Conservation (phyloP, 1,139 yeast genomes). For the Kluyveromyces marxianus region DNA sequence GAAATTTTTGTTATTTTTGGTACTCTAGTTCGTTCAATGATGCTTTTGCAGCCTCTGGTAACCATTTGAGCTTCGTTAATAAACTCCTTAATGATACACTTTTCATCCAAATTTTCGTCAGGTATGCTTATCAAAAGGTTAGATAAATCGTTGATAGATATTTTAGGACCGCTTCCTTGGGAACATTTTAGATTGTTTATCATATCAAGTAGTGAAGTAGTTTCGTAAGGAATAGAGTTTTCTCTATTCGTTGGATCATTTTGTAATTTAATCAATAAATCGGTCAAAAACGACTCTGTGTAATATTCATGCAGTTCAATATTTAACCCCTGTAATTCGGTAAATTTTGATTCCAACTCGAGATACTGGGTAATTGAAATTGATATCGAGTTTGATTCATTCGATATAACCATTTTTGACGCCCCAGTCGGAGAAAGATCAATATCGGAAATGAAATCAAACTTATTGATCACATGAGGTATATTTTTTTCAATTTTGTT, state of each 20-base stretch:
- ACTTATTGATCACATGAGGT: slow-evolving; percentile 30
- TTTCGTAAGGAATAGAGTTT: too few relatives aligned
- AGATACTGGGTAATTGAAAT: slow-evolving; percentile 34
- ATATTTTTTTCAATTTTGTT: slow-evolving; percentile 30
- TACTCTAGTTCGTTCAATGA: background rate
- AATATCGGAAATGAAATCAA: slow-evolving; percentile 46
- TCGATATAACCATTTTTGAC: slow-evolving; percentile 40
- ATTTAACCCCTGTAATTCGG: background rate
- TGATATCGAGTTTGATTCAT: slow-evolving; percentile 32
- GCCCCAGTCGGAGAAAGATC: slow-evolving; percentile 45
- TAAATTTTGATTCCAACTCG: background rate
- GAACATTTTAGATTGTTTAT: background rate
- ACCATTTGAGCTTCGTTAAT: background rate
- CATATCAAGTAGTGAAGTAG: slow-evolving; percentile 29
- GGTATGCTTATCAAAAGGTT: background rate
- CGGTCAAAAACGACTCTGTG: slow-evolving; percentile 32
- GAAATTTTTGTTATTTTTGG: background rate
- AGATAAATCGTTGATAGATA: background rate
- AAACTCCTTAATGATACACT: background rate
- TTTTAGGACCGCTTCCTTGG: background rate
- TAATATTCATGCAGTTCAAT: slow-evolving; percentile 36
- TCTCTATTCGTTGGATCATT: background rate
- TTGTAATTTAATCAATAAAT: background rate
- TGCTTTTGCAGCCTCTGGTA: background rate
- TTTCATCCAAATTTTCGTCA: background rate